Conservation (phyloP, 2,329 filamentous ascomycete genomes). For the Alternaria consortialis region DNA sequence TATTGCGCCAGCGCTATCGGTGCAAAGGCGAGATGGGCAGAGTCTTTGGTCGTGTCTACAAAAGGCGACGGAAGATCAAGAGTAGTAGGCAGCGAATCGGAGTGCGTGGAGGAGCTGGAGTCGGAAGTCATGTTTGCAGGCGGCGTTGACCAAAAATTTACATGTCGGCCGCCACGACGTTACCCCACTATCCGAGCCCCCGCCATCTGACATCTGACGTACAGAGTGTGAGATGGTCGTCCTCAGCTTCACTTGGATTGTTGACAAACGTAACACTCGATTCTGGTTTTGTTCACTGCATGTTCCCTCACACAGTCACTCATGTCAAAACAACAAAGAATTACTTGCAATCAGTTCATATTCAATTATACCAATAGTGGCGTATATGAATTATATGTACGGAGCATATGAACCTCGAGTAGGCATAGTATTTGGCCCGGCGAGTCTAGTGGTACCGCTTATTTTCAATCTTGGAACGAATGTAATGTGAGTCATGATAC, state of each 20-base stretch:
- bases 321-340: not conserved
- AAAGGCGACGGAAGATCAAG: slow-evolving; percentile 9
- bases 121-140: slow-evolving; percentile 15
- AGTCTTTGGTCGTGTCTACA: slow-evolving; percentile 8
- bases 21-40: slow-evolving; percentile 28
- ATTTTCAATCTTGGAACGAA: slow-evolving; percentile 46
- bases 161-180: slow-evolving; percentile 1
- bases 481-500: slow-evolving; percentile 51
- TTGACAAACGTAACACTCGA: not conserved
- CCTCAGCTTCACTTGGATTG: not conserved
- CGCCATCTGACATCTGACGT: not conserved
- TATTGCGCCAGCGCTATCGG: slow-evolving; percentile 37
- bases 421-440: slow-evolving; percentile 37
- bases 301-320: not conserved
- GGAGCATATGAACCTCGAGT: slow-evolving; percentile 41
- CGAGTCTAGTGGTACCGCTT: slow-evolving; percentile 45
- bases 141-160: slow-evolving; percentile 15
- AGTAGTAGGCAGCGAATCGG: slow-evolving; percentile 11
- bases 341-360: not conserved
- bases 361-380: not conserved
- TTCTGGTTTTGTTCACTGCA: too few relatives aligned
- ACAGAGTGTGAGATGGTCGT: not conserved
- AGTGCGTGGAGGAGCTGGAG: slow-evolving; percentile 16
- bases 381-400: slow-evolving; percentile 25
- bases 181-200: slow-evolving; percentile 13